Evolutionary conservation across 768 basidiomycete genomes (phyloP), one percentile per base, ranked within the genome.

Genomic region (Crassisporium funariophilum): DNA sequence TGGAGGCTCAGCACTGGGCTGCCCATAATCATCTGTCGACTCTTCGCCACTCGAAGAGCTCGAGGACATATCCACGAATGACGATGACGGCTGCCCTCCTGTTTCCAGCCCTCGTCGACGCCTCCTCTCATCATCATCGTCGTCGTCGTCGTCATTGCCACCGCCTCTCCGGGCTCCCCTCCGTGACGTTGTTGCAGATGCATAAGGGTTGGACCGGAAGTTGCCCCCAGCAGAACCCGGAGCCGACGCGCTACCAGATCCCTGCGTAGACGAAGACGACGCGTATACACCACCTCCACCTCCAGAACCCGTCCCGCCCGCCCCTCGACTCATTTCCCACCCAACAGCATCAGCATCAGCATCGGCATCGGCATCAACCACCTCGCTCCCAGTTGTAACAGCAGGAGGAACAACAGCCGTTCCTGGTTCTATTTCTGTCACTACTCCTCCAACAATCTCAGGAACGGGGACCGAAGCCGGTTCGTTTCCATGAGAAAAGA

Each of bases 101-200:
- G 11, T 50, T 46, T 20, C 53, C 38, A 8, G 42, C 48, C 17
- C 49, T 20, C 35, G 35, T 48, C 49, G 37, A 19, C 47, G 49
- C 21, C 49, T 39, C 7, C 50, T 40, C 4, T 55, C 43, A 42
- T 51, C 62, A 33, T 42, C 67, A 64, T 71, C 75, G 41, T 69
- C 74, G 21, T 71, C 72, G 31, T 69, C 69, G 4, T 66, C 65
- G 23, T 64, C 66, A 27, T 64, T 59, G 10, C 64, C 60, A 17
- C 44, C 49, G 35, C 52, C 53, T 21, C 56, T 49, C 6, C 65
- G 58, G 24, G 52, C 53, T 21, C 53, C 57, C 53, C 53, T 62
- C 59, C 53, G 50, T 21, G 52, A 57, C 6, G 35, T 37, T 10
- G 55, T 43, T 17, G 35, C n/a, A n/a, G n/a, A n/a, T n/a, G n/a